Evolutionary conservation across 164 flowering plant genomes (phyloP).

Genomic region (Kalanchoe fedtschenkoi): DNA sequence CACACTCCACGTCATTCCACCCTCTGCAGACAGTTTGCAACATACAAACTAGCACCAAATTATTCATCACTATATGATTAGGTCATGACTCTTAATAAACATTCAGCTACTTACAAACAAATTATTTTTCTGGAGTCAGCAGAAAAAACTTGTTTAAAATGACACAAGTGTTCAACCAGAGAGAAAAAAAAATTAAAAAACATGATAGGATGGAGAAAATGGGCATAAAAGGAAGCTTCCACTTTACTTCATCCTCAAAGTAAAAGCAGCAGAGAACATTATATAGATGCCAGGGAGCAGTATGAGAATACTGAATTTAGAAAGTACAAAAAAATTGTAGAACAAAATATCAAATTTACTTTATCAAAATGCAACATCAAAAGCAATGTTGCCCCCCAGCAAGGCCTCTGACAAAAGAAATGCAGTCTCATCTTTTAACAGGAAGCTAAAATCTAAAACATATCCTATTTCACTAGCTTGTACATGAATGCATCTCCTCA

Average conservation of each 20-base stretch:
- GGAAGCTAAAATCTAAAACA: background rate
- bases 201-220: background rate
- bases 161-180: background rate
- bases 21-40: background rate
- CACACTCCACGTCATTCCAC: too few relatives aligned
- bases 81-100: background rate
- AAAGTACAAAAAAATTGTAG: background rate
- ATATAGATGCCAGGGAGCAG: background rate
- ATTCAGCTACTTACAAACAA: too few relatives aligned
- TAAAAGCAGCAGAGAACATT: background rate
- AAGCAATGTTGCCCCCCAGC: background rate
- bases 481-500: background rate
- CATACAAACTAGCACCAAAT: background rate
- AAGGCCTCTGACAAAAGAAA: background rate
- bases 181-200: background rate
- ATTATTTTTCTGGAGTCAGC: background rate
- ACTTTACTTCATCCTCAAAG: background rate
- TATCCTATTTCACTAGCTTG: background rate
- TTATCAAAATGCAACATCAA: background rate
- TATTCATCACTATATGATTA: background rate
- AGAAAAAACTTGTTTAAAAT: background rate
- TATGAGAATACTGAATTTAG: background rate
- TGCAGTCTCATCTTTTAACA: constrained; percentile 5
- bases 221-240: background rate
- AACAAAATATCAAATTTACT: background rate